Evolutionary conservation across 1,284 basidiomycete species (phyloP).

Genomic region (Wallemia hederae): DNA sequence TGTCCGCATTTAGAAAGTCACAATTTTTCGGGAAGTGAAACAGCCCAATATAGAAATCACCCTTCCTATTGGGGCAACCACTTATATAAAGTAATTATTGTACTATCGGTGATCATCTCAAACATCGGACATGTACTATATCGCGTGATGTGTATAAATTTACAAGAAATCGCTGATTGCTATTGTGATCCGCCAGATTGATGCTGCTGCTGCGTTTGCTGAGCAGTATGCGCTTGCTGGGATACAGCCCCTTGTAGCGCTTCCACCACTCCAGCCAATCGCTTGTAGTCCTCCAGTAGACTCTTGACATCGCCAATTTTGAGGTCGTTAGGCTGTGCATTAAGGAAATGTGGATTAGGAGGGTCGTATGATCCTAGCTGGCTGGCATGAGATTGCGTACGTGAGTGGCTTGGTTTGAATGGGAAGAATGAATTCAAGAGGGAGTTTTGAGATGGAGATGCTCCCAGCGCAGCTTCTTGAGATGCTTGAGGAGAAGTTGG

Average conservation of each 20-base stretch:
- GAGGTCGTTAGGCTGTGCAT: conserved; percentile 38
- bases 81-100: too few relatives aligned
- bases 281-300: conserved; percentile 41
- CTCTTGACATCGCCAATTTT: conserved; percentile 40
- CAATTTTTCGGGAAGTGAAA: not conserved
- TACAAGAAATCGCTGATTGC: not conserved
- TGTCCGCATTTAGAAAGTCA: too few relatives aligned
- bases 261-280: conserved; percentile 15
- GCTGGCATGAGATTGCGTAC: conserved; percentile 1
- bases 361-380: conserved; percentile 13
- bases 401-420: conserved; percentile 9
- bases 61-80: not conserved
- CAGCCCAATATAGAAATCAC: not conserved
- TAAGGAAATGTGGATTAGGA: conserved; percentile 34
- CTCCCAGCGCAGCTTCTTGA: conserved; percentile 19
- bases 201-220: not conserved
- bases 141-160: too few relatives aligned
- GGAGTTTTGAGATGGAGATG: conserved; percentile 13
- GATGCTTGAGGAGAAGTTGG: not conserved
- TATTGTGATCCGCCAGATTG: not conserved
- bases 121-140: too few relatives aligned
- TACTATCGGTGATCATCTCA: too few relatives aligned
- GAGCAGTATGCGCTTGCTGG: too few relatives aligned
- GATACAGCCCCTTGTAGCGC: not conserved
- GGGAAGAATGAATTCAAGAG: conserved; percentile 11